Base-by-base conservation (phyloP, 805 yeast genomes). In the Saccharomycopsis sp. region DNA sequence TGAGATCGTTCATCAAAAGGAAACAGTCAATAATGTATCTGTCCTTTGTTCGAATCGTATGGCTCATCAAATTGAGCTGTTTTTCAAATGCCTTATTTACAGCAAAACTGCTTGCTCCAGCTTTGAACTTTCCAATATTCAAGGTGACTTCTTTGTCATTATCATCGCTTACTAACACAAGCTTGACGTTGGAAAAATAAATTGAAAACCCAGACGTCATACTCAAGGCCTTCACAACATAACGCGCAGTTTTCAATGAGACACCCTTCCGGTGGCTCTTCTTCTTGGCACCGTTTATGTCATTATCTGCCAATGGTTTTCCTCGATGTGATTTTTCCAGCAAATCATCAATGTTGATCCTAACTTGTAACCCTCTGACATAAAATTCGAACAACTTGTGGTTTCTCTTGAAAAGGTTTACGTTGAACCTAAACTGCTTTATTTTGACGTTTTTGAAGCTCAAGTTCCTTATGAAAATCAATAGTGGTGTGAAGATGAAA, bases 151-250 rank as follows among this genome's bases (percentile, higher is more conserved):
- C 15, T 21, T 57, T 46, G 16, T 53, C 24, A 18, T 46, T 41
- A 8, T 50, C 51, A 37, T 56, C 34, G 9, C 54, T 18, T 20
- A 34, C 40, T 9, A 57, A 1, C 0, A 52, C 37, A 8, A 69
- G 3, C 2, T 34, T 52, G 2, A 63, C 23, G 18, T 62, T 58
- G n/a, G 46, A 34, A 7, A 70, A 34, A 34, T 55, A 54, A 2
- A 70, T 16, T 1, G 64, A 62, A 2, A 62, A 21, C 37, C 67
- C 66, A 0, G 71, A 72, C 24, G 66, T 56, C 9, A 57, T 59
- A 1, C 58, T 51, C 7, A 65, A n/a, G n/a, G 63, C 53, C 18
- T 60, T 55, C 1, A 61, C 15, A 1, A 66, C 16, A 9, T 63
- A 24, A 12, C 46, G 21, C 7, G 16, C 48, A 5, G 48, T 44